phyloP scores from a whole-genome alignment of 2,329 filamentous ascomycete genomes.

The Cephalotrichum gorgonifer region DNA sequence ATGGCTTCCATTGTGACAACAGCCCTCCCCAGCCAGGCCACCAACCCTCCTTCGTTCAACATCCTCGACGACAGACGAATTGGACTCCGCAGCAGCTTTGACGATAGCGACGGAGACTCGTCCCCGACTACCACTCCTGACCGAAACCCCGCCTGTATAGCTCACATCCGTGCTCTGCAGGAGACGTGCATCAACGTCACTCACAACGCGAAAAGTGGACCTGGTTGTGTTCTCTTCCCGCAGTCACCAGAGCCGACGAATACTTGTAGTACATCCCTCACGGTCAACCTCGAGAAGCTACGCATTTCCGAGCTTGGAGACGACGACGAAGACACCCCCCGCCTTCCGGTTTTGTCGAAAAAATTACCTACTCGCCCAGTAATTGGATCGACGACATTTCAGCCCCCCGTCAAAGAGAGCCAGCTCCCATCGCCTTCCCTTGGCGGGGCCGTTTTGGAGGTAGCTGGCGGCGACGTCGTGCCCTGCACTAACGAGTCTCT shows the following conservation, averaged over 20 bases:
- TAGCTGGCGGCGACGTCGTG: neutral
- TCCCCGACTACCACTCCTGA: conserved; percentile 1
- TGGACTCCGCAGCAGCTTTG: neutral
- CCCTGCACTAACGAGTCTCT: neutral
- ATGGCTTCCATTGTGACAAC: neutral
- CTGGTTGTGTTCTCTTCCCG: neutral
- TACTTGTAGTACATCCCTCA: conserved; percentile 3
- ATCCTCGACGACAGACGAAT: conserved; percentile 3
- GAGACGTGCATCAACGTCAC: conserved; percentile 5
- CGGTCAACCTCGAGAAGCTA: conserved; percentile 3
- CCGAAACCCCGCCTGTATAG: conserved; percentile 1
- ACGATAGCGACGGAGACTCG: conserved; percentile 1
- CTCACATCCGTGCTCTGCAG: conserved; percentile 2
- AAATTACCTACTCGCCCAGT: conserved; percentile 17
- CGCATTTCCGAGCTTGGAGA: conserved; percentile 7
- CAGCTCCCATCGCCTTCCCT: neutral
- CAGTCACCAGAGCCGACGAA: neutral
- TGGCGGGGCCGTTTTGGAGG: neutral
- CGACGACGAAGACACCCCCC: conserved; percentile 11
- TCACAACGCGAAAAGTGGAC: neutral
- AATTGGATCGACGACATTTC: conserved; percentile 20
- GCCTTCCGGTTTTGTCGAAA: conserved; percentile 6
- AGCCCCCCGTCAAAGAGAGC: conserved; percentile 10
- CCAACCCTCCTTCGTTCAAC: neutral
- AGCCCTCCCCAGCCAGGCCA: neutral